phyloP scores from a whole-genome alignment of 2,329 filamentous ascomycete species.

The Botrytis squamosa region DNA sequence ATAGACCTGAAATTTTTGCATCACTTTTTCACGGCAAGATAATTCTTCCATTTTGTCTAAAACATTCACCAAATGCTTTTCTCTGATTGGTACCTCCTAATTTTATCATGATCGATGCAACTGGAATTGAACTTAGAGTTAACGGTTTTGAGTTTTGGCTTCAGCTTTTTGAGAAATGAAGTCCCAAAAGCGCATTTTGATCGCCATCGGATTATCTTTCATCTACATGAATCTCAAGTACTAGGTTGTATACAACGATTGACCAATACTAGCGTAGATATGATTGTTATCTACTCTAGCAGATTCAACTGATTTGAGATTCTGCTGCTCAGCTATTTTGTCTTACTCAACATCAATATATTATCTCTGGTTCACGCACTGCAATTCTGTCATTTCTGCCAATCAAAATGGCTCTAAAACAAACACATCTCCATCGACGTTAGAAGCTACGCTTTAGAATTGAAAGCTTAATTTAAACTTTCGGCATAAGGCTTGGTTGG shows the following conservation, averaged over 20 bases:
- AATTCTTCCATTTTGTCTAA: rapidly evolving
- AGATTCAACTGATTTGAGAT: neutral
- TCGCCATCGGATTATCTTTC: neutral
- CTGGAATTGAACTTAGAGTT: neutral
- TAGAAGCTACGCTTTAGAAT: neutral
- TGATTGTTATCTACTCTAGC: neutral
- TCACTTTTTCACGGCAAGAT: neutral
- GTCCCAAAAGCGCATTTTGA: neutral
- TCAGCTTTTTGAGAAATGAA: rapidly evolving
- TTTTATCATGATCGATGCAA: neutral
- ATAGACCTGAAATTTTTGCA: neutral
- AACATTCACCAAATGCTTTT: neutral
- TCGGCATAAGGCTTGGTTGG: neutral
- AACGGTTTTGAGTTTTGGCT: neutral
- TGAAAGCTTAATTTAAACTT: neutral
- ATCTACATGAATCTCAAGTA: neutral
- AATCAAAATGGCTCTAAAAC: neutral
- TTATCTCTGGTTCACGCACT: neutral
- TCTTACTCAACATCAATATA: neutral
- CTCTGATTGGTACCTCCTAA: neutral
- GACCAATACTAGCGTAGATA: neutral
- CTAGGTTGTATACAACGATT: neutral
- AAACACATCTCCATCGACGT: neutral
- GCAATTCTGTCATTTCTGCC: neutral
- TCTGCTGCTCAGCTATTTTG: neutral